Conservation (phyloP, 2,329 filamentous ascomycete genomes). For the Onygenales sp. region DNA sequence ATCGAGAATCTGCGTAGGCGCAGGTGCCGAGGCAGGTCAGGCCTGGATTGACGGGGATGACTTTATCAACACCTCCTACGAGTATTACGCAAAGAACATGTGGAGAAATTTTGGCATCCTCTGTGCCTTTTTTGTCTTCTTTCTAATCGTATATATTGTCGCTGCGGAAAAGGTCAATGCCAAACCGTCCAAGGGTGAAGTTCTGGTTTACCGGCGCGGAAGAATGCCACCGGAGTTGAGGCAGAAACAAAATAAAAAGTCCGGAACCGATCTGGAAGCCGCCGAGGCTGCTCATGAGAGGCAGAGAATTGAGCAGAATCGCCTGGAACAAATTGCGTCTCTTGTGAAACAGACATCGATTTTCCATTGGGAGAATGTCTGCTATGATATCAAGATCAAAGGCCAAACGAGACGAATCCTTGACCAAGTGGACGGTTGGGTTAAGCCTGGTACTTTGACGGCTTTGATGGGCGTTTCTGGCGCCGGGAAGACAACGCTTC, state of each 20-base stretch:
- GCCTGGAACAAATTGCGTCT: slow-evolving; percentile 20
- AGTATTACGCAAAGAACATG: slow-evolving; percentile 49
- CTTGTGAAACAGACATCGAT: slow-evolving; percentile 41
- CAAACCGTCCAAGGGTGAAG: slow-evolving; percentile 67
- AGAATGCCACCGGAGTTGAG: slow-evolving; percentile 25
- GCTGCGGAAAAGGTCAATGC: slow-evolving; percentile 52
- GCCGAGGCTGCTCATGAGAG: slow-evolving; percentile 4
- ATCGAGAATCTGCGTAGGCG: slow-evolving; percentile 43
- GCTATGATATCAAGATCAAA: slow-evolving; percentile 77
- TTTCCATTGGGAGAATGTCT: slow-evolving; percentile 80
- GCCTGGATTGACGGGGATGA: slow-evolving; percentile 48
- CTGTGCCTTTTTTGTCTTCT: slow-evolving; percentile 48
- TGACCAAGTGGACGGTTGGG: slow-evolving; percentile 83
- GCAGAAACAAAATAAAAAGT: slow-evolving; percentile 3
- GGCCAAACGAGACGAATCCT: slow-evolving; percentile 64
- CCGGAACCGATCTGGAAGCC: slow-evolving; percentile 6
- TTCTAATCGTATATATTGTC: slow-evolving; percentile 9
- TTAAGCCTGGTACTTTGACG: slow-evolving; percentile 83
- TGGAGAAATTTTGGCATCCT: slow-evolving; percentile 67
- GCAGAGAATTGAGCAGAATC: slow-evolving; percentile 19
- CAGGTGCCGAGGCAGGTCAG: slow-evolving; percentile 49
- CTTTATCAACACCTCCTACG: slow-evolving; percentile 47
- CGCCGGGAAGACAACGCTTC: slow-evolving; percentile 86
- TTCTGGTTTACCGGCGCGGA: slow-evolving; percentile 65
- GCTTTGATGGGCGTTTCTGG: slow-evolving; percentile 85